These are phyloP conservation scores for Urtica urens DNA, from an alignment of 306 rosid genomes.

Conservation along the genomic window DNA sequence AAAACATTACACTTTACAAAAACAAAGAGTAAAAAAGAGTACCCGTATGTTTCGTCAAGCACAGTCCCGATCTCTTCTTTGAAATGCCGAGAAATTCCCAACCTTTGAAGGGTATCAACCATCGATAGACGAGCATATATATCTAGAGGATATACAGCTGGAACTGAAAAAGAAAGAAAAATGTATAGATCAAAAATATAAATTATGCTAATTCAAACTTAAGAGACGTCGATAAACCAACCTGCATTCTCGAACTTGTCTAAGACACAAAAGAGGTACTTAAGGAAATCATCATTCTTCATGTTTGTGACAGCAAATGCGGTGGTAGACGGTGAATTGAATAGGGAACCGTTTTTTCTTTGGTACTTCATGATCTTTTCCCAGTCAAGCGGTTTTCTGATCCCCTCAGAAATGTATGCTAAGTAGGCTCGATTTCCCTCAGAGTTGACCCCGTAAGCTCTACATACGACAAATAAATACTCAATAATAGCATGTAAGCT, in stretches of 20 bases:
- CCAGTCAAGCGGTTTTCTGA: conserved; percentile 43
- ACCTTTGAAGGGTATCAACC: conserved; percentile 60
- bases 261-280: conserved; percentile 40
- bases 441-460: conserved; percentile 37
- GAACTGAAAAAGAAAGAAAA: conserved; percentile 38
- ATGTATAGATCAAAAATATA: conserved; percentile 9
- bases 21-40: background rate
- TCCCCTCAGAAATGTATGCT: conserved; percentile 69
- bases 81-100: conserved; percentile 67
- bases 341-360: conserved; percentile 74
- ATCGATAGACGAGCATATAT: conserved; percentile 50
- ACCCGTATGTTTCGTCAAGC: conserved; percentile 73
- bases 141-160: conserved; percentile 62
- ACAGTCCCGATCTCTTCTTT: conserved; percentile 47
- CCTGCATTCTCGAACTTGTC: conserved; percentile 64
- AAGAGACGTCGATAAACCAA: conserved; percentile 12
- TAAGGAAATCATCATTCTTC: conserved; percentile 53
- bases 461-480: too few relatives aligned
- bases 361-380: conserved; percentile 55
- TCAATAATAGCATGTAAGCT: background rate
- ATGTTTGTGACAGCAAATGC: conserved; percentile 52
- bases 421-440: conserved; percentile 64
- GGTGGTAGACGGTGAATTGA: conserved; percentile 74
- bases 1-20: background rate
- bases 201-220: conserved; percentile 1